A percentile compares a stretch with the other conserved stretches of the same genome.
Evolutionary conservation across 371 early-diverging fungal genomes (phyloP).

Genomic region (Mucor irregularis): DNA sequence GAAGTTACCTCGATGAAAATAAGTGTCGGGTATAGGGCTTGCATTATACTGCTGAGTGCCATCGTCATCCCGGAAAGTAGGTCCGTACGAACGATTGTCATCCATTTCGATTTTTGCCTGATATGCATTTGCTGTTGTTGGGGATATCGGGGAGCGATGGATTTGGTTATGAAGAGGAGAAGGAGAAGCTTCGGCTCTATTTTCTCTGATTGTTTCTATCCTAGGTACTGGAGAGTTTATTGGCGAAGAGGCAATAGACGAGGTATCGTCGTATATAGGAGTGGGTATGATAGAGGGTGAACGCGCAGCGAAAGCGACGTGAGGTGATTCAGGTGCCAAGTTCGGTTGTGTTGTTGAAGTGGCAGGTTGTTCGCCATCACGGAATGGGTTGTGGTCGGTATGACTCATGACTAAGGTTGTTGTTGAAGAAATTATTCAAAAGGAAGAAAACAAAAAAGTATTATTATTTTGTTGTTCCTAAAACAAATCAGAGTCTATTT

Average conservation of each 20-base stretch:
- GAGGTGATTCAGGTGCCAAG: slow-evolving; percentile 3
- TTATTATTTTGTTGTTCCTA: no score
- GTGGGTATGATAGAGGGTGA: slow-evolving; percentile 29
- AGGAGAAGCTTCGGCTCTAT: background rate
- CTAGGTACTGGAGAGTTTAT: background rate
- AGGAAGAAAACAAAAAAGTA: no score
- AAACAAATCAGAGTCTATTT: no score
- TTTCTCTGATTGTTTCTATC: no score
- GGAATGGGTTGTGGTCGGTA: slow-evolving; percentile 3
- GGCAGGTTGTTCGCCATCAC: background rate
- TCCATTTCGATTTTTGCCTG: background rate
- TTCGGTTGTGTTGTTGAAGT: no score
- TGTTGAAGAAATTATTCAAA: no score
- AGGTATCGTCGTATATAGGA: slow-evolving; percentile 16
- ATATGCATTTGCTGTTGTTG: background rate
- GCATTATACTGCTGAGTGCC: background rate
- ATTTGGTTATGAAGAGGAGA: background rate
- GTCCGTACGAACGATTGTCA: background rate
- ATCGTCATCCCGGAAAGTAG: slow-evolving; percentile 13
- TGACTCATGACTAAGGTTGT: no score
- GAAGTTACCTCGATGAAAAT: slow-evolving; percentile 1
- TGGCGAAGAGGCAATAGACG: slow-evolving; percentile 6
- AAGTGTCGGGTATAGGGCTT: background rate
- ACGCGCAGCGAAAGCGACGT: slow-evolving; percentile 16
- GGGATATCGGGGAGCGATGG: background rate